These are phyloP conservation scores for Hebeloma cylindrosporum DNA, from an alignment of 768 basidiomycete species.

Conservation along the genomic window DNA sequence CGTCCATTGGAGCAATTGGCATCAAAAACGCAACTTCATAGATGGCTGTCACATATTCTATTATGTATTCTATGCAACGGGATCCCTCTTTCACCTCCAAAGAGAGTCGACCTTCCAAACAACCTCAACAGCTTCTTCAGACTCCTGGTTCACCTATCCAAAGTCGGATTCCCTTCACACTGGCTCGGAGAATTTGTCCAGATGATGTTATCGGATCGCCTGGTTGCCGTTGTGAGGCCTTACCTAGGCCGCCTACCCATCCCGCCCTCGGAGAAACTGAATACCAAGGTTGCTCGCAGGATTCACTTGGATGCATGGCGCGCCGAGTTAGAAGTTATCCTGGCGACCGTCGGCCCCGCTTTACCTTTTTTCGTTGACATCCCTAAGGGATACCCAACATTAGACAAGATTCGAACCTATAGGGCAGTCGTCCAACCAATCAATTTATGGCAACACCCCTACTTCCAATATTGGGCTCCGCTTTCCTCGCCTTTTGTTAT, in stretches of 20 bases:
- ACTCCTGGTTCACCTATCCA: conserved; percentile 10
- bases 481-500: conserved; percentile 9
- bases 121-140: conserved; percentile 12
- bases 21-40: conserved; percentile 9
- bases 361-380: conserved; percentile 6
- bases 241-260: conserved; percentile 10
- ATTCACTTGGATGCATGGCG: conserved; percentile 9
- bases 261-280: neutral
- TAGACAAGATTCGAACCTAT: conserved; percentile 5
- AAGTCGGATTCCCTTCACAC: conserved; percentile 16
- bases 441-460: neutral
- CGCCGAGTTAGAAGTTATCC: conserved; percentile 7
- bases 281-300: neutral
- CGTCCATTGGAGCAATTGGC: conserved; percentile 2
- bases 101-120: conserved; percentile 14
- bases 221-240: conserved; percentile 9
- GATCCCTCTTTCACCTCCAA: neutral
- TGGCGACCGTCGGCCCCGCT: conserved; percentile 1
- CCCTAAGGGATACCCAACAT: conserved; percentile 4
- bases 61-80: conserved; percentile 8
- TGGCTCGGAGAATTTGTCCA: conserved; percentile 20
- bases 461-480: neutral
- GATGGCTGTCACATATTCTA: conserved; percentile 10
- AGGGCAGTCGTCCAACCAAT: neutral
- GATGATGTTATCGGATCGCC: conserved; percentile 3